These are phyloP conservation scores for Verticillium klebahnii DNA, from an alignment of 2,329 filamentous ascomycete genomes.

Conservation along the genomic window DNA sequence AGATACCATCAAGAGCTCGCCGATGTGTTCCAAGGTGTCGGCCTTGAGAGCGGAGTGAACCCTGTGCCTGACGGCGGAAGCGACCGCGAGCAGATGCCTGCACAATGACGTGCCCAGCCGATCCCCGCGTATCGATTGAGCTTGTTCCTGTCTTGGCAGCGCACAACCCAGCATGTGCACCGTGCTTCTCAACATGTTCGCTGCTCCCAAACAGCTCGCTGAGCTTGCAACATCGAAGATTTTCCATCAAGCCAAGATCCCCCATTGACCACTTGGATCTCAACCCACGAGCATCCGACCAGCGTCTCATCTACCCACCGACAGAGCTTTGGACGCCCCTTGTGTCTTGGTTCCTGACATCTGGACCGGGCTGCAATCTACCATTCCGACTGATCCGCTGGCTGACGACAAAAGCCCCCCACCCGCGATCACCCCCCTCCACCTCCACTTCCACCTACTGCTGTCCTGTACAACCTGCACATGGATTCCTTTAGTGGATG, in stretches of 20 bases:
- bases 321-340: neutral
- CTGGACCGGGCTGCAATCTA: too few relatives aligned
- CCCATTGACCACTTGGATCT: neutral
- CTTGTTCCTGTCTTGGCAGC: slow-evolving; percentile 13
- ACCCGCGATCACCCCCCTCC: neutral
- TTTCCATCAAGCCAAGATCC: neutral
- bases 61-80: neutral
- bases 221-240: neutral
- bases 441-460: neutral
- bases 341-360: neutral
- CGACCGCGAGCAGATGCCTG: slow-evolving; percentile 6
- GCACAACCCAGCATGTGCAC: slow-evolving; percentile 2
- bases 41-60: neutral
- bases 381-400: neutral
- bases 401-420: neutral
- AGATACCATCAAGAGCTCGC: too few relatives aligned
- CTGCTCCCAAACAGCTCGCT: neutral
- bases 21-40: neutral
- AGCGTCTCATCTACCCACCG: neutral
- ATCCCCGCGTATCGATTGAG: slow-evolving; percentile 8
- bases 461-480: neutral
- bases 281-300: neutral
- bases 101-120: slow-evolving; percentile 13
- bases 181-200: slow-evolving; percentile 2
- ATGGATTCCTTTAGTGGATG: neutral